These are phyloP conservation scores for Jimgerdemannia lactiflua DNA, from an alignment of 192 early-diverging fungal genomes.

Conservation along the genomic window DNA sequence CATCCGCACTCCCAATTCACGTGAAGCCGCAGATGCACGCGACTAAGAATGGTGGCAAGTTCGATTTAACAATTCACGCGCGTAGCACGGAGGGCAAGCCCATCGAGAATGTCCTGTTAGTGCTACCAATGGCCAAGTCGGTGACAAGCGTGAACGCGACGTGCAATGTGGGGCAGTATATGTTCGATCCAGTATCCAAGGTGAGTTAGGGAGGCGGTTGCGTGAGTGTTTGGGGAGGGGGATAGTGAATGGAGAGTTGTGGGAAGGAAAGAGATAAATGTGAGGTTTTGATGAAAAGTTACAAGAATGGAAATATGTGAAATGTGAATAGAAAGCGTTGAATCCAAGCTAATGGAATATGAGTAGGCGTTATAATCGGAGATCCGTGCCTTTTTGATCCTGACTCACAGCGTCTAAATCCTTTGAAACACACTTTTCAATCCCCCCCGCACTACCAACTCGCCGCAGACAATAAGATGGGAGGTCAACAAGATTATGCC, in stretches of 20 bases:
- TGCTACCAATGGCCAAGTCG: slow-evolving; percentile 56
- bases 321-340: too few relatives aligned
- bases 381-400: too few relatives aligned
- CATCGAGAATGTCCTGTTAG: slow-evolving; percentile 61
- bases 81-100: slow-evolving; percentile 62
- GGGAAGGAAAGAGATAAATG: neutral
- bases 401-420: too few relatives aligned
- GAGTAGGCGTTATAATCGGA: too few relatives aligned
- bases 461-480: slow-evolving; percentile 53
- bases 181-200: slow-evolving; percentile 69
- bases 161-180: slow-evolving; percentile 62
- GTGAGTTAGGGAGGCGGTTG: slow-evolving; percentile 13
- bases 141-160: slow-evolving; percentile 56
- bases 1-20: slow-evolving; percentile 55
- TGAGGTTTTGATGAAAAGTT: neutral
- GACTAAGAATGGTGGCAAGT: slow-evolving; percentile 59
- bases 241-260: neutral
- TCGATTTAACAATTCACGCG: slow-evolving; percentile 64
- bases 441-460: too few relatives aligned
- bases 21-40: slow-evolving; percentile 61
- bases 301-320: neutral
- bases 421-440: too few relatives aligned
- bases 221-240: neutral
- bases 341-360: too few relatives aligned
- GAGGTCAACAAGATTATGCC: slow-evolving; percentile 60